Evolutionary conservation across 768 basidiomycete genomes (phyloP), one percentile per base, ranked within the genome.

Genomic region (Trametes punicea): DNA sequence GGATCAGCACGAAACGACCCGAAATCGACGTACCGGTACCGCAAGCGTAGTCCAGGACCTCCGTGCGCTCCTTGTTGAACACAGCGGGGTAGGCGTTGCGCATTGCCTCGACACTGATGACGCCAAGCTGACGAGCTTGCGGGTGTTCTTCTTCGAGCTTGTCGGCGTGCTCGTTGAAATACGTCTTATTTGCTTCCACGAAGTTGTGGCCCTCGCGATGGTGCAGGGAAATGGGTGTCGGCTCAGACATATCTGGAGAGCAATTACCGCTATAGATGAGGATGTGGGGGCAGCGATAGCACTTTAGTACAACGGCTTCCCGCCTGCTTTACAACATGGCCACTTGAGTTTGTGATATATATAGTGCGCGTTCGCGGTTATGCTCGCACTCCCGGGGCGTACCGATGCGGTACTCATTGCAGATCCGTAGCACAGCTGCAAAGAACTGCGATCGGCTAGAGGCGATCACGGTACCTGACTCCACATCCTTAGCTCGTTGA

Each of bases 41-140:
- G 65, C 88, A 90, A 4, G 88, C 88, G 64, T 80, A 90, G 62
- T 90, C 89, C 77, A 91, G 74, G 16, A 85, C 74, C 6, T 69
- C 73, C 5, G 88, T 89, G 6, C 62, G 64, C 26, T 81, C 75
- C 40, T 80, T 78, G 50, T 83, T 73, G 62, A 90, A 84, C 0
- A 64, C 42, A 10, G 47, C 46, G 0, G 68, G 62, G 46, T 62
- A 62, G 2, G 61, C 62, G 33, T 66, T 46, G n/a, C 59, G 40
- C 55, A 79, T 73, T 1, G 65, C 69, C 15, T 46, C 50, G 0
- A 65, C 68, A 16, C 69, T 52, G 16, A 57, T 56, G 31, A 62
- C 57, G 0, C 73, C 67, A 10, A 62, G 48, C 52, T 64, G 5
- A 26, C 45, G 52, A 10, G 52, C 52, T 3, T 45, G 13, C 4